phyloP scores from a whole-genome alignment of 2,329 filamentous ascomycete genomes.

The Colletotrichum simmondsii region DNA sequence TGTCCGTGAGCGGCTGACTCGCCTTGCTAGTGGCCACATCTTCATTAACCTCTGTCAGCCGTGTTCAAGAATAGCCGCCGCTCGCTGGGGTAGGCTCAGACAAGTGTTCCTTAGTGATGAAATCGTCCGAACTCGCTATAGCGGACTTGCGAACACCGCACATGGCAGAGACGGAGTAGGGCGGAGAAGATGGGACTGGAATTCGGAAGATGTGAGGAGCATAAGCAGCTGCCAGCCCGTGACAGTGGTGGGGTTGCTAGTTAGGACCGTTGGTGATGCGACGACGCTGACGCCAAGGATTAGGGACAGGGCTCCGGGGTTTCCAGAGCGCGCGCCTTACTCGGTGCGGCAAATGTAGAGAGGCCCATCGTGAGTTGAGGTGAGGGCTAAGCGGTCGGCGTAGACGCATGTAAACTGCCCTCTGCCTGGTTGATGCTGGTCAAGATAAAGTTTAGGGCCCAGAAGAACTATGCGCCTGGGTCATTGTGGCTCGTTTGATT shows the following conservation, averaged over 20 bases:
- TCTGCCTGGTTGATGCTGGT: constrained; percentile 28
- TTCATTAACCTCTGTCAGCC: constrained; percentile 9
- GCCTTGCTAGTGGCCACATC: background rate
- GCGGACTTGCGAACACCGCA: background rate
- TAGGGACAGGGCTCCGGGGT: constrained; percentile 7
- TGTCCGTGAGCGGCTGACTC: background rate
- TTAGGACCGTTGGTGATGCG: background rate
- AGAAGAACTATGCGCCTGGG: constrained; percentile 6
- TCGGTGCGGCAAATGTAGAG: background rate
- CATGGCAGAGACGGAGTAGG: background rate
- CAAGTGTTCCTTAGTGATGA: background rate
- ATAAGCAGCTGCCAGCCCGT: background rate
- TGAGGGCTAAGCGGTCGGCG: background rate
- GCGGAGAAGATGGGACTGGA: background rate
- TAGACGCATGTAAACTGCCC: background rate
- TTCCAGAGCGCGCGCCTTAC: background rate
- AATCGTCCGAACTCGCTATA: constrained; percentile 18
- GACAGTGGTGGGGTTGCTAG: background rate
- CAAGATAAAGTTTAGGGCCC: constrained; percentile 20
- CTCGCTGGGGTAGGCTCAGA: background rate
- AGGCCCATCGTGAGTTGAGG: background rate
- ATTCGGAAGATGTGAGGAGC: background rate
- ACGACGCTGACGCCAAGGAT: constrained; percentile 9
- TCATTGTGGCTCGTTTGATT: background rate
- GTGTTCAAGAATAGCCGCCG: constrained; percentile 19